Conservation (phyloP, 176 grass and related monocot genomes). For the Aegilops sharonensis region DNA sequence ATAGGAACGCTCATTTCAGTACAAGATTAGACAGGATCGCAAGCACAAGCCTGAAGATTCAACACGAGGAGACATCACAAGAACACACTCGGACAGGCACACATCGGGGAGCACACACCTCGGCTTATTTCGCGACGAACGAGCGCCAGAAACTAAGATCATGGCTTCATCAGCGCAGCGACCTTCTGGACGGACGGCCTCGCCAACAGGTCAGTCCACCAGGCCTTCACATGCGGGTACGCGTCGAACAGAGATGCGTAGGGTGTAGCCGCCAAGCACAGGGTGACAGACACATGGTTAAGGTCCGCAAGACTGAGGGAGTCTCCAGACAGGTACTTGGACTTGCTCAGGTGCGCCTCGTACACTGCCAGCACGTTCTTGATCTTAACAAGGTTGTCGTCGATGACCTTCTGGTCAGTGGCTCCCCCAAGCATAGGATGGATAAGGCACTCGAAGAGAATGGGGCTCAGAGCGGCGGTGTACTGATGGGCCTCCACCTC, state of each 20-base stretch:
- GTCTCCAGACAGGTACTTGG: constrained; percentile 68
- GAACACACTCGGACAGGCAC: neutral
- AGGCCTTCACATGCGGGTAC: constrained; percentile 62
- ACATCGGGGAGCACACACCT: neutral
- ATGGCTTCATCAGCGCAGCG: constrained; percentile 39
- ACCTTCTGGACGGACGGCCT: constrained; percentile 57
- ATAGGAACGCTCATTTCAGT: constrained; percentile 30
- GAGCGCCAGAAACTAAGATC: neutral
- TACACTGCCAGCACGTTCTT: constrained; percentile 59
- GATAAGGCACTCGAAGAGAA: constrained; percentile 37
- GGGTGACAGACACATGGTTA: constrained; percentile 44
- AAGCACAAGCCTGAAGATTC: constrained; percentile 7
- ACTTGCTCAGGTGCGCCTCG: constrained; percentile 43
- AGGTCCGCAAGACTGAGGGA: constrained; percentile 63
- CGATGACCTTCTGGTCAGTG: constrained; percentile 42
- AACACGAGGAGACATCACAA: constrained; percentile 12
- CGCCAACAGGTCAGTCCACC: constrained; percentile 52
- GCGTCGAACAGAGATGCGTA: constrained; percentile 33
- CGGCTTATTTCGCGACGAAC: constrained; percentile 28
- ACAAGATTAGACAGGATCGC: neutral
- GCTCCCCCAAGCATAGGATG: constrained; percentile 48
- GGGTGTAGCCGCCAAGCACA: constrained; percentile 45
- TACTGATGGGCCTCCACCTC: constrained; percentile 72
- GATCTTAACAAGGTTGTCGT: constrained; percentile 44
- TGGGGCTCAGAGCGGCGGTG: constrained; percentile 22